Base-by-base conservation (phyloP, 164 flowering plant genomes). In the Hamamelis virginiana region DNA sequence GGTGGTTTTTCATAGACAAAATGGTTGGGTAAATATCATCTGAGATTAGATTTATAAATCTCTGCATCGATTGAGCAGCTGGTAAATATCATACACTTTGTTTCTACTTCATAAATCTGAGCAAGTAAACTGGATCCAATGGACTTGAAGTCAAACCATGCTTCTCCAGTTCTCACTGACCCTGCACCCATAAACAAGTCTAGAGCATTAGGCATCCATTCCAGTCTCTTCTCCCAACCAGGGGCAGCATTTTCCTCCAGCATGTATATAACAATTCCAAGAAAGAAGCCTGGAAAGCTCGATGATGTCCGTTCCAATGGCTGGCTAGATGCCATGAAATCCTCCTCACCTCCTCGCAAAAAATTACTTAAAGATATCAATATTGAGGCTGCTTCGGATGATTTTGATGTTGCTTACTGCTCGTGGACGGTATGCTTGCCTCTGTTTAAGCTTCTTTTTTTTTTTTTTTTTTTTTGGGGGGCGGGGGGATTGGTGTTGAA, bases 341-440 rank as follows among this genome's bases (percentile, higher is more conserved):
- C 96, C 48, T 90, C 96, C 16, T 90, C 96, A 1, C 93, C 96
- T 28, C 93, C 96, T 56, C 83, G 84, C 27, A 89, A 85, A 80
- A 84, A 82, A 80, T 58, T 81, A 10, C 45, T 74, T n/a, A 86
- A 83, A 75, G 88, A 82, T 73, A 23, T 80, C 52, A 80, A 67
- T 59, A 15, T 71, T 66, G 88, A 82, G 25, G 69, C 75, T 71
- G 73, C 77, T 69, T 41, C 80, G 1, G 90, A 85, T 71, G 89
- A 82, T 62, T 15, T 64, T 55, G 93, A 85, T 27, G 25, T 61
- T 67, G 75, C 81, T 66, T 84, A 86, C 72, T 21, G 59, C 60
- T 79, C 88, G 10, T 90, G 96, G 96, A 80, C 81, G 88, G 96
- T 90, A 82, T 48, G 64, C 53, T 67, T 62, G 12, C 59, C 38